These are phyloP conservation scores for Fraxinus angustifolia DNA, from an alignment of 305 asterid genomes.

Conservation along the genomic window DNA sequence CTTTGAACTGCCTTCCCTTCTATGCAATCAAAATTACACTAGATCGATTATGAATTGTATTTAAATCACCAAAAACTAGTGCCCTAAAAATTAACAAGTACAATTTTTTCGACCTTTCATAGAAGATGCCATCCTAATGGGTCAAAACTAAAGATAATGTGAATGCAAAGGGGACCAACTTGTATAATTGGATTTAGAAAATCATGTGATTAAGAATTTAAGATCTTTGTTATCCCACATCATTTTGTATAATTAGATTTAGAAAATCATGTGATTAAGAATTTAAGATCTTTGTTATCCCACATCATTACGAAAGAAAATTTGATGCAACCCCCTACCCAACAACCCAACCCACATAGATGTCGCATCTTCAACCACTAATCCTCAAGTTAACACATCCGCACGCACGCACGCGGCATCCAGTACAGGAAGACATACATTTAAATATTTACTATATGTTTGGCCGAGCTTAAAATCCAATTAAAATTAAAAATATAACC, in stretches of 20 bases:
- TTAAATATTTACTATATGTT: neutral
- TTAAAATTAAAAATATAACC: no score
- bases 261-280: neutral
- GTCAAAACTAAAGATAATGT: neutral
- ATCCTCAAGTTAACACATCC: neutral
- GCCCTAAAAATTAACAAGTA: no score
- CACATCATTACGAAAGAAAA: neutral
- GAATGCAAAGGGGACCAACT: neutral
- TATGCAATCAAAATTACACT: no score
- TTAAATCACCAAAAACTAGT: neutral
- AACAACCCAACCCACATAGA: neutral
- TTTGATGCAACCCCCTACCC: neutral
- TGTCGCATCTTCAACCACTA: neutral
- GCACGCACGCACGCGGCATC: neutral
- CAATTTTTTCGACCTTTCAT: neutral
- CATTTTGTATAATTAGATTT: neutral
- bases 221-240: no score
- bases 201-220: no score
- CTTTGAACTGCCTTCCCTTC: neutral
- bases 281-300: neutral
- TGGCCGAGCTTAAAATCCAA: no score
- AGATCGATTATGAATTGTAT: neutral
- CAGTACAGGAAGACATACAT: neutral
- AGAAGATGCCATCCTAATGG: neutral
- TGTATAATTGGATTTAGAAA: neutral